These are phyloP conservation scores for Sporothrix dimorphospora DNA, from an alignment of 2,329 filamentous ascomycete genomes.

Conservation along the genomic window DNA sequence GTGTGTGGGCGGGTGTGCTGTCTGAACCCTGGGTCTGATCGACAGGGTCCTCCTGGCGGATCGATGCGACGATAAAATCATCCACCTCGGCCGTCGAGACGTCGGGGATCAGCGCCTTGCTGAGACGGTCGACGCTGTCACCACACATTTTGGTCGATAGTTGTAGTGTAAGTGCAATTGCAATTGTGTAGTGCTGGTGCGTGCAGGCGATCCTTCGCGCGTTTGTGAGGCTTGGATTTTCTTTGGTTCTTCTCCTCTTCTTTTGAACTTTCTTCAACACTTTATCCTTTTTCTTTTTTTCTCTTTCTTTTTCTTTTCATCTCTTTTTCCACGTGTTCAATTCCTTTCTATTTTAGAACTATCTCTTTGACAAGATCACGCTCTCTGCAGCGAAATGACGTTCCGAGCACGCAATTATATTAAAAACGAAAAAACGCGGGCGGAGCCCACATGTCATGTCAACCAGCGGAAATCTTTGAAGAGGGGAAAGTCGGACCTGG, in stretches of 20 bases:
- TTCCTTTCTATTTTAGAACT: neutral
- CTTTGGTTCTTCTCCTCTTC: neutral
- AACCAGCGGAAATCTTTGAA: neutral
- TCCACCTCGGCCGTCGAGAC: slow-evolving; percentile 21
- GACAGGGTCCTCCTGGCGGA: slow-evolving; percentile 3
- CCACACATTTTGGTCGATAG: slow-evolving; percentile 22
- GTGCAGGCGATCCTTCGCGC: neutral
- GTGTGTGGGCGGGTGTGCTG: neutral
- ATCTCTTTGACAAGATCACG: neutral
- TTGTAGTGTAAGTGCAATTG: neutral
- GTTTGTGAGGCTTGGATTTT: neutral
- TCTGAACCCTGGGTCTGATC: neutral
- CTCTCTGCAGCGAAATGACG: neutral
- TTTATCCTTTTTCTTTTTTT: neutral
- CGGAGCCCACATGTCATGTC: slow-evolving; percentile 9
- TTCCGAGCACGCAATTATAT: slow-evolving; percentile 21
- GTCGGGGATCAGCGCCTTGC: slow-evolving; percentile 23
- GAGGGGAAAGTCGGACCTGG: neutral
- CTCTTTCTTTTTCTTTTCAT: neutral
- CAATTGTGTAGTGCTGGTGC: neutral
- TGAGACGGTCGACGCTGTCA: slow-evolving; percentile 26
- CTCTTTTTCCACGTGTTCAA: neutral
- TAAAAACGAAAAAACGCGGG: neutral
- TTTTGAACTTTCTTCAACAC: neutral
- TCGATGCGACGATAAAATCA: slow-evolving; percentile 8